Conservation (phyloP, 1,284 basidiomycete species). For the Marasmius fiardii region DNA sequence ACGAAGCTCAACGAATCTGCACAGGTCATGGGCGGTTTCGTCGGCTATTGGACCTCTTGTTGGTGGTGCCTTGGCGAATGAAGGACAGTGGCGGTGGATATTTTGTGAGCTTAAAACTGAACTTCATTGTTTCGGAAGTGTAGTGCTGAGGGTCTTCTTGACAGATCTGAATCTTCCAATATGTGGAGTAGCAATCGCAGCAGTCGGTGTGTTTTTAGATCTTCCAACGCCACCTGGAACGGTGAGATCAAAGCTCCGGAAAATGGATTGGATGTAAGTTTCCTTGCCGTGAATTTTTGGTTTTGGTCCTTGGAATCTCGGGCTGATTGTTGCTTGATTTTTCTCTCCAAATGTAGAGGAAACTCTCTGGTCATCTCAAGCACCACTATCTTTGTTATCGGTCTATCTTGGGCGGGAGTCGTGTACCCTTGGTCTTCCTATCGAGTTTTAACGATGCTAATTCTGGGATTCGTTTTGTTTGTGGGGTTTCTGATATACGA, state of each 20-base stretch:
- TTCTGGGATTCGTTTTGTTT: slow-evolving; percentile 34
- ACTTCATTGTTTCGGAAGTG: background rate
- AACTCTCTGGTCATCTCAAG: slow-evolving; percentile 32
- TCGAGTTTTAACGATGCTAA: slow-evolving; percentile 37
- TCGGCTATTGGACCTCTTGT: slow-evolving; percentile 16
- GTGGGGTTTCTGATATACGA: slow-evolving; percentile 29
- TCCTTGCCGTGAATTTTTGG: background rate
- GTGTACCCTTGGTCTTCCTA: slow-evolving; percentile 36
- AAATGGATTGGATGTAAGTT: slow-evolving; percentile 37
- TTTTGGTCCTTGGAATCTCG: background rate
- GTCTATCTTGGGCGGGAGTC: slow-evolving; percentile 37
- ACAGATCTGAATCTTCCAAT: slow-evolving; percentile 26
- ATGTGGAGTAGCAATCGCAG: slow-evolving; percentile 17
- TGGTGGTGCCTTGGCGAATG: slow-evolving; percentile 18
- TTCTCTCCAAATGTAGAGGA: slow-evolving; percentile 30
- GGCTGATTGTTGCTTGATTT: too few relatives aligned
- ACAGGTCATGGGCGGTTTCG: slow-evolving; percentile 9
- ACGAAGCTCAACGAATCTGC: background rate
- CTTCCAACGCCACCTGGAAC: slow-evolving; percentile 25
- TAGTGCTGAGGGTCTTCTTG: background rate
- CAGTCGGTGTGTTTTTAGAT: slow-evolving; percentile 20
- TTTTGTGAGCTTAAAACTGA: slow-evolving; percentile 18
- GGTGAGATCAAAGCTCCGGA: slow-evolving; percentile 23
- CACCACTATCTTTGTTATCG: slow-evolving; percentile 29
- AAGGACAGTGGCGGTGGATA: slow-evolving; percentile 25